phyloP scores from a whole-genome alignment of 495 filamentous ascomycete species.

The Glutinoglossum americanum region DNA sequence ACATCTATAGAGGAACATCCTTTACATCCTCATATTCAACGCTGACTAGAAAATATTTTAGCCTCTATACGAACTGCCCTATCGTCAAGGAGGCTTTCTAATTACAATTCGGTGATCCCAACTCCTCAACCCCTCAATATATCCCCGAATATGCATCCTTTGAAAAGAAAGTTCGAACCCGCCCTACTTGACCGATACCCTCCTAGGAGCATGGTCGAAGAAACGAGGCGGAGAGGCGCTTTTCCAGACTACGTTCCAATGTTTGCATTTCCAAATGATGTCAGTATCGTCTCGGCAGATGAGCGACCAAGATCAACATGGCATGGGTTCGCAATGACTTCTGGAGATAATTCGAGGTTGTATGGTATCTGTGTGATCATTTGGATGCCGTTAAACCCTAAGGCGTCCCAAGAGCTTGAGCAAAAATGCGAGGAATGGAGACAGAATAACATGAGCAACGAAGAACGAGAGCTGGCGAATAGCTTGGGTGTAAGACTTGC shows the following conservation, averaged over 20 bases:
- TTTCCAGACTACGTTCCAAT: conserved; percentile 97
- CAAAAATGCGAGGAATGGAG: conserved; percentile 86
- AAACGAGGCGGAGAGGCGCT: conserved; percentile 54
- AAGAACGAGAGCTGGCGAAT: conserved; percentile 81
- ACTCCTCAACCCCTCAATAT: conserved; percentile 73
- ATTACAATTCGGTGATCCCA: conserved; percentile 96
- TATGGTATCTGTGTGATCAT: conserved; percentile 83
- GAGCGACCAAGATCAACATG: conserved; percentile 83
- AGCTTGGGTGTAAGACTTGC: conserved; percentile 82
- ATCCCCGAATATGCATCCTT: conserved; percentile 82
- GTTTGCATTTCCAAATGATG: conserved; percentile 97
- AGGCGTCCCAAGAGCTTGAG: conserved; percentile 73
- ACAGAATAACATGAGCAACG: conserved; percentile 82
- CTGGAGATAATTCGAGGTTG: conserved; percentile 69
- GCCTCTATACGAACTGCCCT: conserved; percentile 52
- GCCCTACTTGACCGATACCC: conserved; percentile 88
- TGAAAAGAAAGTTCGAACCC: conserved; percentile 85
- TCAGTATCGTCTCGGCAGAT: conserved; percentile 87
- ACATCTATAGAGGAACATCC: not conserved
- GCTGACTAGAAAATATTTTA: conserved; percentile 20
- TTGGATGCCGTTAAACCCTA: conserved; percentile 70
- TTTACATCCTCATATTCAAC: conserved; percentile 10
- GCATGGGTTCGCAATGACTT: conserved; percentile 98
- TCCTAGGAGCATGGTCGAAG: conserved; percentile 59
- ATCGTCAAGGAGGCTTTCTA: conserved; percentile 66